Base-by-base conservation (phyloP, 1,284 basidiomycete species). In the Leccinum glutinopallens region DNA sequence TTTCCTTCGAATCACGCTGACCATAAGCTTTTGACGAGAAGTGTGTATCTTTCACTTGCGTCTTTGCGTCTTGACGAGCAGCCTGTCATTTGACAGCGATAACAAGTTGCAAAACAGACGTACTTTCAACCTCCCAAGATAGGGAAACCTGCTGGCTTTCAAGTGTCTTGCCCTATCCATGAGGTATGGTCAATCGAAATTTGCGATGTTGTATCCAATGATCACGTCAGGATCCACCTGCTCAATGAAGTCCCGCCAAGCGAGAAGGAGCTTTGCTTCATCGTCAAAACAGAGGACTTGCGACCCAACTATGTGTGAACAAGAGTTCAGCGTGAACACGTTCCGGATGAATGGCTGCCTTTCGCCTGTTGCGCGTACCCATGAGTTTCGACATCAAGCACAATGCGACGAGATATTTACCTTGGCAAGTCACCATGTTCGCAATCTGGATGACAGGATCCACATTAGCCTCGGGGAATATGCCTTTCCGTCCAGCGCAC, bases 381-480 rank as follows among this genome's bases (percentile, higher is more conserved):
- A 51, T 68, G 13, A 65, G 37, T 54, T 19, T 46, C 4, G 51
- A 46, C 57, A 41, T 33, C 41, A 12, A 29, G 51, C 9, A 49
- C 33, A 51, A 51, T 37, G 17, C 17, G 19, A 25, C 10, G 46
- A 37, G n/a, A 5, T 55, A 32, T 65, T 68, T 79, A 93, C 95
- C 95, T 84, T 98, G 96, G 2, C 91, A 84, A 35, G 95, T 97
- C 1, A 98, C 96, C 96, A 98, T 97, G 74, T 94, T 96, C 1
- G 96, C 96, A 64, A 98, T 97, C 72, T 98, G 96, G 71, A 98
- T 98, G 64, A 98, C 94, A 3, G 96, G 96, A 75, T 98, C 96
- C 29, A 85, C 78, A 15, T 89, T 81, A 2, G 96, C 84, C 74
- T 98, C 96, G 0, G 96, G 96, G 73, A 98, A 98, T 68, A 97